A percentile compares a stretch with the other conserved stretches of the same genome.
Conservation (phyloP, 2,329 filamentous ascomycete species). For the Cadophora sp. region DNA sequence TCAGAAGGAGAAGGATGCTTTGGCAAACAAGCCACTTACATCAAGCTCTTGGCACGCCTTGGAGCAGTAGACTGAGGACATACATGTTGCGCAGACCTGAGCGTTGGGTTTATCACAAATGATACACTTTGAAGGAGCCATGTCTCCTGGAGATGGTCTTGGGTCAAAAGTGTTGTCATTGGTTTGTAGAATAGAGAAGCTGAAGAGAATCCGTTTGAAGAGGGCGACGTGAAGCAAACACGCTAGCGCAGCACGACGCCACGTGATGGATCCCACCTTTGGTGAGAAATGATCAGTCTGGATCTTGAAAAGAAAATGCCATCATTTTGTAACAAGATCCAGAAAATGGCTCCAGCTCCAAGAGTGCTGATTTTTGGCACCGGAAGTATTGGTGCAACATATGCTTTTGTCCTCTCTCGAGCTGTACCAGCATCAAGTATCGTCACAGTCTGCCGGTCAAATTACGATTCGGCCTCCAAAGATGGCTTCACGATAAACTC, state of each 20-base stretch:
- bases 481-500: slow-evolving; percentile 37
- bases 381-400: slow-evolving; percentile 45
- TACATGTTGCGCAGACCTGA: slow-evolving; percentile 14
- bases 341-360: slow-evolving; percentile 12
- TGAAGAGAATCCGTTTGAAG: background rate
- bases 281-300: background rate
- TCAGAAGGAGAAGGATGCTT: background rate
- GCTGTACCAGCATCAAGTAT: slow-evolving; percentile 38
- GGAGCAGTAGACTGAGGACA: slow-evolving; percentile 19
- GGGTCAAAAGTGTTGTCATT: background rate
- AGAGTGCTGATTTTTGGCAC: slow-evolving; percentile 44
- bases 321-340: background rate
- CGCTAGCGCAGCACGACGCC: background rate
- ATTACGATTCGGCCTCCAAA: slow-evolving; percentile 38
- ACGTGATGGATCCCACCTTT: slow-evolving; percentile 4
- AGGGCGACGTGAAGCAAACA: background rate
- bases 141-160: background rate
- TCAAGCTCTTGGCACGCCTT: slow-evolving; percentile 12
- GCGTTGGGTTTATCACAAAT: slow-evolving; percentile 13
- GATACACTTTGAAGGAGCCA: slow-evolving; percentile 7
- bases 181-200: background rate
- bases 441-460: slow-evolving; percentile 46
- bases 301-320: background rate
- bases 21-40: background rate
- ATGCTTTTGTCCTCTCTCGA: slow-evolving; percentile 43